Base-by-base conservation (phyloP, 164 flowering plant species). In the Nymphaea thermarum region DNA sequence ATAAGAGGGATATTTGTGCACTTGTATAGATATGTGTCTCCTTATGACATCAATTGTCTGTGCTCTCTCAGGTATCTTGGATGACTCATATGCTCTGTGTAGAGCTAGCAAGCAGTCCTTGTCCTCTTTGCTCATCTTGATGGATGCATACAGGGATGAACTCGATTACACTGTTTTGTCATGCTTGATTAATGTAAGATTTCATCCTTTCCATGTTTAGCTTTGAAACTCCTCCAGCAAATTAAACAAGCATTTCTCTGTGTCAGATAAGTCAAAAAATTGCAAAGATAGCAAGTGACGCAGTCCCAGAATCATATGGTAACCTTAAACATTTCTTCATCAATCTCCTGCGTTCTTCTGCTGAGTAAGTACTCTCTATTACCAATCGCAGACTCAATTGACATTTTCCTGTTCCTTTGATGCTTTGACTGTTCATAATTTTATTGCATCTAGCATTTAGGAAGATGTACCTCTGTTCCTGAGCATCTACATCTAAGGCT, bases 151-250 rank as follows among this genome's bases (percentile, higher is more conserved):
- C 80, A 79, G 85, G 69, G 86, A 85, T 72, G 97, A 92, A 74
- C 78, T 68, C 62, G 98, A 95, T 41, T 92, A 92, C 81, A 89
- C 93, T 17, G 97, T 90, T 68, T 78, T 90, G 43, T 95, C 97
- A 36, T 79, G 81, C 73, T 77, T 95, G 76, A 92, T 92, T 17
- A 76, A 42, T 73, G 99, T 95, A 87, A 85, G 72, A 59, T 70
- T 73, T 60, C 5, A 60, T 65, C 66, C 65, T 7, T 45, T 11
- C 12, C 12, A 6, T 47, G 12, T 47, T 47, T 47, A 47, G 55
- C 55, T 47, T 25, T 47, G 55, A 3, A 47, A 12, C 12, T 61
- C 25, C 16, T 61, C 36, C 11, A 2, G 6, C 3, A 6, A n/a
- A 6, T 61, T 61, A 2, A n/a, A 61, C 64, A 61, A 17, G 4